Base-by-base conservation (phyloP, 768 basidiomycete species). In the Suillus luteus region DNA sequence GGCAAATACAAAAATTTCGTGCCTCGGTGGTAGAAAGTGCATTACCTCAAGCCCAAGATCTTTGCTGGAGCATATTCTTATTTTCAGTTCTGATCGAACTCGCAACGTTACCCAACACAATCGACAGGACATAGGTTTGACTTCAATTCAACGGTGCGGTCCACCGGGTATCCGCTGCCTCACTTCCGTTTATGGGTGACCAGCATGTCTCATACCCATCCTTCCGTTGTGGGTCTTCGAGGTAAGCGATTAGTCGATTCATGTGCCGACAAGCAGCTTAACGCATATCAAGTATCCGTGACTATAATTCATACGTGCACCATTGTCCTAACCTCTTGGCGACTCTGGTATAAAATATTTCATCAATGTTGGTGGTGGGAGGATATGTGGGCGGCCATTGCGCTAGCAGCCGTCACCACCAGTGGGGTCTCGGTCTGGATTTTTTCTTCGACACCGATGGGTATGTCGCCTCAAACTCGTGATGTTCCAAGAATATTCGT, bases 291-390 rank as follows among this genome's bases (percentile, higher is more conserved):
- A 57, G 62, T 33, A 33, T 55, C 43, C n/a, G 37, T 62, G 27
- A 62, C 62, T 7, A 35, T 44, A 35, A 22, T 65, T 33, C 64
- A 65, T 35, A 41, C 48, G 22, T 51, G 38, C 7, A 41, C 62
- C 11, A 31, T 65, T n/a, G 44, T 24, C n/a, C 12, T 59, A 24
- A 63, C 64, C 19, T 52, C 55, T 51, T 65, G 55, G 37, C 43
- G 64, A 52, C 44, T 65, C 27, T 63, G 64, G 64, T 64, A 64
- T 35, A 46, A 51, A 19, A 22, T 31, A 15, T 19, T n/a, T 14
- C 62, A 65, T 15, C 49, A 40, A 27, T 37, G 62, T 14, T 63
- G 40, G 33, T 65, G 64, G 64, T 65, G 55, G 64, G 64, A 65
- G n/a, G 62, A 65, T 40, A 15, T 57, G 17, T 63, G 55, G 64